These are phyloP conservation scores for Apiotrichum laibachii DNA, from an alignment of 1,284 basidiomycete genomes.

Conservation along the genomic window DNA sequence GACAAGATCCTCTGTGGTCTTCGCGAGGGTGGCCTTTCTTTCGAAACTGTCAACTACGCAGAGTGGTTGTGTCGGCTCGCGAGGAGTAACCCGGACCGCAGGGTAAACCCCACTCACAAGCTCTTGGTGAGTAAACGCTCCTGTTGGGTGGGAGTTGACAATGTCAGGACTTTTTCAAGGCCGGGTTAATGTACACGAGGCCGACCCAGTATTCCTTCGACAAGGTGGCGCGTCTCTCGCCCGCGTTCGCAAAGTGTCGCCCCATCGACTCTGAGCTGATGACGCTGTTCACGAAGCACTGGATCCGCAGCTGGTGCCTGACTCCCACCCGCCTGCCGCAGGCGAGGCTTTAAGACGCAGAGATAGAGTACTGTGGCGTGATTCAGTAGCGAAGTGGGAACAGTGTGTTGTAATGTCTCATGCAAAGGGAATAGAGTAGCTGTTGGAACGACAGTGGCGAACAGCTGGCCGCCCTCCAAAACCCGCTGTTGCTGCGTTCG, in stretches of 20 bases:
- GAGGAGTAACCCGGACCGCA: slow-evolving; percentile 50
- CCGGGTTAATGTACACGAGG: neutral
- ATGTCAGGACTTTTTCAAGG: slow-evolving; percentile 20
- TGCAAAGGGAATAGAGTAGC: too few species aligned
- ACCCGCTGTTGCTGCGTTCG: too few species aligned
- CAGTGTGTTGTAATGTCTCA: too few species aligned
- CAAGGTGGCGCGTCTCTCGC: slow-evolving; percentile 28
- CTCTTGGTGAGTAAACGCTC: slow-evolving; percentile 40
- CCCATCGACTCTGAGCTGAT: slow-evolving; percentile 32
- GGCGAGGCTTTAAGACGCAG: too few species aligned
- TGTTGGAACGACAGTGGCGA: too few species aligned
- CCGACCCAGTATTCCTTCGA: slow-evolving; percentile 28
- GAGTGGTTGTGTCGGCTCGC: slow-evolving; percentile 57
- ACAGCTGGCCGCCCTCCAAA: too few species aligned
- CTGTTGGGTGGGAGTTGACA: too few species aligned
- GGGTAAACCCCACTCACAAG: slow-evolving; percentile 58
- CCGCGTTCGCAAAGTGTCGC: slow-evolving; percentile 28
- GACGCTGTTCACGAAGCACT: slow-evolving; percentile 34
- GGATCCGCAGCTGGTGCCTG: too few species aligned
- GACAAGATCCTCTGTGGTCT: slow-evolving; percentile 66
- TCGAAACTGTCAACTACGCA: slow-evolving; percentile 68
- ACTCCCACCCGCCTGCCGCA: too few species aligned
- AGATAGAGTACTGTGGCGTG: too few species aligned
- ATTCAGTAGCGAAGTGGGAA: too few species aligned
- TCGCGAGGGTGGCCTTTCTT: slow-evolving; percentile 61